Percentiles rank a stretch among this genome's conserved stretches.
phyloP scores from a whole-genome alignment of 2,329 filamentous ascomycete species.

The Malbranchea zuffiana region DNA sequence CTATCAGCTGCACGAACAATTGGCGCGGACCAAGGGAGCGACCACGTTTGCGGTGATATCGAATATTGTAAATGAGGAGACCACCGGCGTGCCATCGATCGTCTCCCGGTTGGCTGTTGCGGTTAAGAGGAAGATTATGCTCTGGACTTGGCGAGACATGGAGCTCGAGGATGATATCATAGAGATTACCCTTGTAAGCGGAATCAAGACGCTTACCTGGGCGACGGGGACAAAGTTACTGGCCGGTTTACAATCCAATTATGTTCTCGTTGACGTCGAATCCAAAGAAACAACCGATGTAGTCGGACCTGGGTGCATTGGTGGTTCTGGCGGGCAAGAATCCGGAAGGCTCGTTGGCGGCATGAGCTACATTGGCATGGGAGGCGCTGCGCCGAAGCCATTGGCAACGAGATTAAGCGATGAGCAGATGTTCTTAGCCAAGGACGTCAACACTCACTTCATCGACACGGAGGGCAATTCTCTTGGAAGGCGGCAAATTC shows the following conservation, averaged over 20 bases:
- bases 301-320: constrained; percentile 61
- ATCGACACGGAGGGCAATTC: constrained; percentile 74
- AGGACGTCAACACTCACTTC: constrained; percentile 92
- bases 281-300: constrained; percentile 67
- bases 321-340: constrained; percentile 53
- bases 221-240: constrained; percentile 75
- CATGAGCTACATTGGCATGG: constrained; percentile 95
- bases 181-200: constrained; percentile 70
- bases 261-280: constrained; percentile 76
- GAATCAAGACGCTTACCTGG: constrained; percentile 85
- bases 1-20: constrained; percentile 68
- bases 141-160: constrained; percentile 96
- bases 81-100: constrained; percentile 81
- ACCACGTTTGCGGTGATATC: constrained; percentile 85
- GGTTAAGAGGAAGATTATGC: constrained; percentile 75
- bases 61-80: constrained; percentile 82
- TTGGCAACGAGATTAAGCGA: constrained; percentile 72
- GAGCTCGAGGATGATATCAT: constrained; percentile 60
- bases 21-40: constrained; percentile 77
- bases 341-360: constrained; percentile 68
- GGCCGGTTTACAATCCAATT: constrained; percentile 82
- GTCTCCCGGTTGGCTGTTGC: constrained; percentile 85
- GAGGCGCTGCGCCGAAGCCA: constrained; percentile 81
- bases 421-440: constrained; percentile 83
- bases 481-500: constrained; percentile 75